Percentiles rank a stretch among this genome's conserved stretches.
Conservation (phyloP, 331 rosid genomes). For the Quercus phellos region DNA sequence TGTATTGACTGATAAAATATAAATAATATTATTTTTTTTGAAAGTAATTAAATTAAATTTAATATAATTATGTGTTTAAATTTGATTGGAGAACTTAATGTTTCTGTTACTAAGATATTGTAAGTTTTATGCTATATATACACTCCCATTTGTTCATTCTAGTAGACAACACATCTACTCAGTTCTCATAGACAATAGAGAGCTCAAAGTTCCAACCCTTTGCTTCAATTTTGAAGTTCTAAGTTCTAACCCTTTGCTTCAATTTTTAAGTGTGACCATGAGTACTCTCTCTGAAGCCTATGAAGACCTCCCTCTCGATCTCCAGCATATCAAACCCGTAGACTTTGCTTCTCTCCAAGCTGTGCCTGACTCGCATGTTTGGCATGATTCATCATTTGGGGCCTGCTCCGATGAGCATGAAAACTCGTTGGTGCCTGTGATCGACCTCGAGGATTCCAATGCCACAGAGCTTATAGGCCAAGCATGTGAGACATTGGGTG, state of each 20-base stretch:
- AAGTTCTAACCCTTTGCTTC: not conserved
- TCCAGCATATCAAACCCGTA: slow-evolving; percentile 52
- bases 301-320: slow-evolving; percentile 43
- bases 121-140: too few species aligned
- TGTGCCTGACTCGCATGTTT: slow-evolving; percentile 69
- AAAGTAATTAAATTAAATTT: too few species aligned
- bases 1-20: too few species aligned
- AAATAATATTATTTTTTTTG: too few species aligned
- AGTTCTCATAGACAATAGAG: too few species aligned
- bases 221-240: not conserved
- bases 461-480: slow-evolving; percentile 37
- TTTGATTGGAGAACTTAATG: too few species aligned
- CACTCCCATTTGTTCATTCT: too few species aligned
- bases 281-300: slow-evolving; percentile 47
- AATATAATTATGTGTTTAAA: too few species aligned
- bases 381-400: slow-evolving; percentile 29
- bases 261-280: not conserved
- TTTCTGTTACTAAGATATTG: too few species aligned
- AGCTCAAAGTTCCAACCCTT: too few species aligned
- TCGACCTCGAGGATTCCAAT: slow-evolving; percentile 54
- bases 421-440: slow-evolving; percentile 37
- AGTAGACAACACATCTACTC: too few species aligned
- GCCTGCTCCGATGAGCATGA: not conserved
- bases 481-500: slow-evolving; percentile 82
- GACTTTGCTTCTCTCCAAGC: slow-evolving; percentile 49